Base-by-base conservation (phyloP, 495 filamentous ascomycete genomes). In the Trichoderma virens region DNA sequence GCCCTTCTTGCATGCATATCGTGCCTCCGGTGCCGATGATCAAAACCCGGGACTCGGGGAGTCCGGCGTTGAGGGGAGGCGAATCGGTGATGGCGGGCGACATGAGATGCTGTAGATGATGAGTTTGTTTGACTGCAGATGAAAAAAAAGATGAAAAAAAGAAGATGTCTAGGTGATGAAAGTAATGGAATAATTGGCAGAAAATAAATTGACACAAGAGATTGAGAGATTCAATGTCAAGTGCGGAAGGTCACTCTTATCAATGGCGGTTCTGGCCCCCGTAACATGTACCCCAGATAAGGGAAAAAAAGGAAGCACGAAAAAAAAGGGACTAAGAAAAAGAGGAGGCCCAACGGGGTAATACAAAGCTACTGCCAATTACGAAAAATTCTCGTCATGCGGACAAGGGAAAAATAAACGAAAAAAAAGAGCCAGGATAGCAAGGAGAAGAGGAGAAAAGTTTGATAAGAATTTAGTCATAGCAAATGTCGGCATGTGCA, bases 11-110 rank as follows among this genome's bases (percentile, higher is more conserved):
- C 94, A 98, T 98, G 75, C 92, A 97, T 64, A 98, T 98, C 1
- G 94, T 98, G 23, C 94, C 94, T 59, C 94, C 92, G 16, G 93
- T 96, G 83, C 93, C 93, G 76, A 96, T 90, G 65, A 96, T 88
- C 64, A 96, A 79, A 8, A 96, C 90, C 64, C 91, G 80, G 0
- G 90, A 90, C 73, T 96, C 92, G 1, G 85, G 84, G 65, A 62
- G 61, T 13, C 34, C 39, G 20, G 61, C 27, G 31, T 61, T 61
- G 28, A 35, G 11, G 20, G 60, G 60, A 41, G 60, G 60, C 31
- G 31, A 20, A 18, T 56, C 25, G 11, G 51, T 56, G 1, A 56
- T n/a, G 11, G 51, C 51, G 16, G 51, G 51, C 13, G 51, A 28
- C 51, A 56, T 56, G 25, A 16, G 51, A 7, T 14, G 18, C 2